Evolutionary conservation across 2,329 filamentous ascomycete genomes (phyloP), one percentile per base, ranked within the genome.

Genomic region (Colletotrichum abscissum): DNA sequence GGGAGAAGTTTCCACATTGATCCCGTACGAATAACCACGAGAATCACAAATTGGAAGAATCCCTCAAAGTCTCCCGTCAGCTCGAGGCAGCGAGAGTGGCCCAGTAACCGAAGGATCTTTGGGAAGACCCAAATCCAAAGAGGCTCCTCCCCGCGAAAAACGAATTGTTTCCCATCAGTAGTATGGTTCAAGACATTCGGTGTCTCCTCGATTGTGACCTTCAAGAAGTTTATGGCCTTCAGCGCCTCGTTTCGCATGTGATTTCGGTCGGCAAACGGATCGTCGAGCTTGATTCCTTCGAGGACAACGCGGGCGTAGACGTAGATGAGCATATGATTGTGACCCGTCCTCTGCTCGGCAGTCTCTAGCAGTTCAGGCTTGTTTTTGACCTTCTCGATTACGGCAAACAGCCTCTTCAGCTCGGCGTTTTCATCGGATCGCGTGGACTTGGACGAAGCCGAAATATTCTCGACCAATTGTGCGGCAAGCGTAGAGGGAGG

Each of bases 261-360:
- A 42, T 87, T 85, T 64, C 82, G 84, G 75, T 90, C 85, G 72
- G 90, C 87, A 79, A 95, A 93, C 2, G 91, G 91, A 77, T 95
- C 90, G 77, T 95, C 90, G 79, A 90, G 87, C 75, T 88, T 88
- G 59, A 94, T 86, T 57, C 88, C 88, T 76, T 95, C 93, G 14
- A 98, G 86, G 26, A 95, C 93, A 71, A 94, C 93, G 79, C 94
- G 92, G 63, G 93, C 88, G 77, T 97, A 93, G 75, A 98, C 93
- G 79, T 94, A 95, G 65, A 98, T 92, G 63, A 98, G 89, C 82
- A 95, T 93, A 78, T 95, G 93, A 77, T 97, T 96, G 80, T 97
- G 92, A 63, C 92, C 89, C 57, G 93, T 83, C 76, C 93, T 92
- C 57, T 93, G 91, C 75, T 92, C 89, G 1, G 86, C 79, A 14